Evolutionary conservation across 2,329 filamentous ascomycete species (phyloP).

Genomic region (Clonostachys chloroleuca): DNA sequence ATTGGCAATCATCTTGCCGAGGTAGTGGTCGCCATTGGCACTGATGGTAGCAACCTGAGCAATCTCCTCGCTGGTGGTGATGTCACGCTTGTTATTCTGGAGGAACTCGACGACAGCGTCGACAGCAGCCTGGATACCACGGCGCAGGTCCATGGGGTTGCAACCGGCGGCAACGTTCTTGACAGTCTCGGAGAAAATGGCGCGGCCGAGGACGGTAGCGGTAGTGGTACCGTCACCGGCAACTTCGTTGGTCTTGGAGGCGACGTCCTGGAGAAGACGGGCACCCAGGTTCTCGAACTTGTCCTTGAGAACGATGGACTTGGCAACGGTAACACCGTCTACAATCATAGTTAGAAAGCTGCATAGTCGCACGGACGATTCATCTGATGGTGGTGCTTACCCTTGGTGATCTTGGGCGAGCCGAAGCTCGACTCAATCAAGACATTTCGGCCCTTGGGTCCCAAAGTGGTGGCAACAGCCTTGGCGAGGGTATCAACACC

Average conservation of each 20-base stretch:
- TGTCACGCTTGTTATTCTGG: conserved; percentile 93
- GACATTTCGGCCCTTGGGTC: conserved; percentile 97
- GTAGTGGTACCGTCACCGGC: conserved; percentile 98
- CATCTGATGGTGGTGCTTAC: conserved; percentile 42
- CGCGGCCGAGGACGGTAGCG: conserved; percentile 91
- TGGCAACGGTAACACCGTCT: conserved; percentile 89
- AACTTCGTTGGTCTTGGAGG: conserved; percentile 98
- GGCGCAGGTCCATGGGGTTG: conserved; percentile 98
- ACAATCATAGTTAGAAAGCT: conserved; percentile 1
- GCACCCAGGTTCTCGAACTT: conserved; percentile 99
- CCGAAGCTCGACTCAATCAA: conserved; percentile 98
- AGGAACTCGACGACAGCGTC: conserved; percentile 92
- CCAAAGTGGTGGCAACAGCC: conserved; percentile 92
- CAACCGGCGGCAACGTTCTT: conserved; percentile 99
- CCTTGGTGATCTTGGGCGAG: conserved; percentile 99
- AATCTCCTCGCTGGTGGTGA: conserved; percentile 95
- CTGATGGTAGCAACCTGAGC: conserved; percentile 98
- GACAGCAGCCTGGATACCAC: conserved; percentile 94
- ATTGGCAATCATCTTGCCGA: conserved; percentile 92
- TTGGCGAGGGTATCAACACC: conserved; percentile 97
- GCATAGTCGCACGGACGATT: background rate
- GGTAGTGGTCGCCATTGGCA: conserved; percentile 93
- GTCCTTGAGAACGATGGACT: conserved; percentile 89
- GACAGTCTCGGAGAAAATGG: conserved; percentile 99
- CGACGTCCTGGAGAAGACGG: conserved; percentile 93